A percentile compares a stretch with the other conserved stretches of the same genome.
phyloP scores from a whole-genome alignment of 352 stramenopile species.

The Phytopythium litorale region DNA sequence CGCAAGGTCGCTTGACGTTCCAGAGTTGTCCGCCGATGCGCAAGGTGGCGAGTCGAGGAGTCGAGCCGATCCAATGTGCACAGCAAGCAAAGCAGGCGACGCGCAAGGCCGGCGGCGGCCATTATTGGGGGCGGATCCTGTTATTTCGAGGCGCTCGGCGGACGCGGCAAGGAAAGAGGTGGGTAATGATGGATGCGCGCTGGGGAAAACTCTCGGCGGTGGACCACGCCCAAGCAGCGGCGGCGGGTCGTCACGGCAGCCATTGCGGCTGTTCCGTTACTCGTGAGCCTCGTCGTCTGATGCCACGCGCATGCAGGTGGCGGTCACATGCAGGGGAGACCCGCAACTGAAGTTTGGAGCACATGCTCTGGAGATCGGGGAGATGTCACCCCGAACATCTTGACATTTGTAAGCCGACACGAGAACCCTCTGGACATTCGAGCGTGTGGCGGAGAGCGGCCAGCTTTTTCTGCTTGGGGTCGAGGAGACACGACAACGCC shows the following conservation, averaged over 20 bases:
- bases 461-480: conserved; percentile 5
- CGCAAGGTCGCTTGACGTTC: not conserved
- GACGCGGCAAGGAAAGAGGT: not conserved
- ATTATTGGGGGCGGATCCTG: not conserved
- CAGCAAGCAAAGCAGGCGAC: conserved; percentile 1
- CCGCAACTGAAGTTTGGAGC: not conserved
- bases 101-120: not conserved
- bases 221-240: not conserved
- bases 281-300: not conserved
- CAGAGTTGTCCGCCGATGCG: not conserved
- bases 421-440: not conserved
- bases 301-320: not conserved
- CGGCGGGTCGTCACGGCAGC: not conserved
- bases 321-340: not conserved
- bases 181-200: not conserved
- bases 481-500: not conserved
- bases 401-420: not conserved
- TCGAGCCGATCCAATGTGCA: not conserved
- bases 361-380: not conserved
- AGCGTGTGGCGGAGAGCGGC: not conserved
- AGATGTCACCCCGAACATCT: not conserved
- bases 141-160: not conserved
- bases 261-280: not conserved
- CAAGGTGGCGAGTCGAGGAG: conserved; percentile 1
- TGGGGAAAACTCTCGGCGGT: not conserved